These are phyloP conservation scores for Arctostaphylos glauca DNA, from an alignment of 148 eudicot species.

Conservation along the genomic window DNA sequence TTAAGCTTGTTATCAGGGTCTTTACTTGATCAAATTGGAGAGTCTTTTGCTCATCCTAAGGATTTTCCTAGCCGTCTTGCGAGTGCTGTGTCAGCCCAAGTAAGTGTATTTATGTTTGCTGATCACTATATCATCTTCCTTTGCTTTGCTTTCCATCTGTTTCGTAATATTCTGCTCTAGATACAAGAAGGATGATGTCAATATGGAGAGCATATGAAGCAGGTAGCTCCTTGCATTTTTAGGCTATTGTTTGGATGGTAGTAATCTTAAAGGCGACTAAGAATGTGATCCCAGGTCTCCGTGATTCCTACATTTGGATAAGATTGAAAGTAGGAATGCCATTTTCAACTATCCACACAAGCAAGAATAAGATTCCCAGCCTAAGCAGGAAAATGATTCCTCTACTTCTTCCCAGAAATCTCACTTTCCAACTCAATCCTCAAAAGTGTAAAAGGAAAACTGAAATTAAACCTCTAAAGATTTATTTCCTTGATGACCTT, in stretches of 20 bases:
- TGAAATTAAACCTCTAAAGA: too few relatives aligned
- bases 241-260: neutral
- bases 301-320: too few relatives aligned
- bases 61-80: constrained; percentile 86
- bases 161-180: neutral
- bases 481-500: too few relatives aligned
- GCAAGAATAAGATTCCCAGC: too few relatives aligned
- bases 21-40: constrained; percentile 83
- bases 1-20: constrained; percentile 84
- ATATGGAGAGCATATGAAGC: constrained; percentile 1
- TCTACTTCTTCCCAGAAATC: too few relatives aligned
- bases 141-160: neutral
- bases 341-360: too few relatives aligned
- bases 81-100: constrained; percentile 84
- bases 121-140: neutral
- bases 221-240: constrained; percentile 14
- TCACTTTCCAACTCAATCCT: too few relatives aligned
- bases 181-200: neutral
- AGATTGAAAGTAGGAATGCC: too few relatives aligned
- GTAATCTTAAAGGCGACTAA: too few relatives aligned
- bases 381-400: too few relatives aligned
- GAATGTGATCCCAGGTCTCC: too few relatives aligned
- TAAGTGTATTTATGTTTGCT: constrained; percentile 21
- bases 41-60: constrained; percentile 63
- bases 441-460: too few relatives aligned